Evolutionary conservation across 2,329 filamentous ascomycete species (phyloP), one percentile per base, ranked within the genome.

Genomic region (Hypoxylon sp.): DNA sequence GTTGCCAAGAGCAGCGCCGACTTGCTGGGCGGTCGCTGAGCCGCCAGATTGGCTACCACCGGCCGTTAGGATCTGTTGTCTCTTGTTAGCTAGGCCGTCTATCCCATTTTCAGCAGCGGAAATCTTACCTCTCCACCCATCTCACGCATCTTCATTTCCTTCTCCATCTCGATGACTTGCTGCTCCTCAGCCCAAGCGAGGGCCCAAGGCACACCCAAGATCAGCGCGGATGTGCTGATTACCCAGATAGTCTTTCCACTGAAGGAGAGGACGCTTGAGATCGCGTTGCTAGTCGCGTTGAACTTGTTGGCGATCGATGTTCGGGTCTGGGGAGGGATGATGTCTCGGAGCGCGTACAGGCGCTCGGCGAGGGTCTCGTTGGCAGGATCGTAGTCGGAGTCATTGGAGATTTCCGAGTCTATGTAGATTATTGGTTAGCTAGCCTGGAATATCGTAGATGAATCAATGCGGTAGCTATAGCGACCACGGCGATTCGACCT

Each of bases 81-180:
- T 49, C n/a, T 14, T 24, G 54, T 72, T 55, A 73, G 66, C 33
- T 7, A 40, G 7, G 22, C 1, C 52, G 2, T 14, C 18, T n/a
- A 18, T 20, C 3, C 4, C 4, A 2, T 24, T 4, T n/a, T n/a
- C n/a, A n/a, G 22, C 32, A 33, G 14, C 4, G 33, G 9, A 26
- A 11, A 32, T 40, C 84, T 69, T 55, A 77, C 75, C 62, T 97
- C 93, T 77, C 91, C 90, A 69, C 93, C 93, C 76, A 91, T 88
- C 87, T 97, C 93, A 80, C 96, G 91, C 93, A 97, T 96, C 80
- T 91, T 90, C 87, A 94, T 93, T 84, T 97, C 95, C 80, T 93
- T 89, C 88, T 99, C 96, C 93, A 97, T 96, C 84, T 97, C 95
- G 70, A 95, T 85, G 78, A 97, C 89, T 84, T 97, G 93, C 85